Percentiles rank a stretch among this genome's conserved stretches.
These are phyloP conservation scores for Waltergamsia citrina DNA, from an alignment of 2,329 filamentous ascomycete genomes.

Conservation along the genomic window DNA sequence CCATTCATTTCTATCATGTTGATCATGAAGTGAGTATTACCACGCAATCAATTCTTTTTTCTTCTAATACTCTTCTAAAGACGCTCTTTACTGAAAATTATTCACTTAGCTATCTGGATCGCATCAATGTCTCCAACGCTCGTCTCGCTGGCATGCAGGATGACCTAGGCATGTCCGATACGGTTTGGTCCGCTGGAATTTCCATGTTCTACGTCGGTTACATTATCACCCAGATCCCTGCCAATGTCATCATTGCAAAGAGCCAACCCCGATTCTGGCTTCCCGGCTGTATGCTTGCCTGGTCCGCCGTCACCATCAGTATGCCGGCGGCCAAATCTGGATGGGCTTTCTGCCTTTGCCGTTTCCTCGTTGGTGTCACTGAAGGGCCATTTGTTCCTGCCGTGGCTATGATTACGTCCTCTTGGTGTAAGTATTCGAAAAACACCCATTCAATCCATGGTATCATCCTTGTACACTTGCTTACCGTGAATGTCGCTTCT, in stretches of 20 bases:
- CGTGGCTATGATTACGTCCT: constrained; percentile 32
- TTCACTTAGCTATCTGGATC: constrained; percentile 39
- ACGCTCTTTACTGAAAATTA: no score
- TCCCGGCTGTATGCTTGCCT: constrained; percentile 28
- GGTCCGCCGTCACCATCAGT: constrained; percentile 30
- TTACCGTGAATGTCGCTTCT: no score
- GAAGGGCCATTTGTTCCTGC: constrained; percentile 34
- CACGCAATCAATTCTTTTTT: neutral
- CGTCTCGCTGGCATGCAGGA: constrained; percentile 24
- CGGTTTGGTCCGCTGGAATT: constrained; percentile 27
- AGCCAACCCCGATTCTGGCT: constrained; percentile 22
- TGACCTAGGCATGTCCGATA: constrained; percentile 22
- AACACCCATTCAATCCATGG: no score
- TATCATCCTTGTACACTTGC: no score
- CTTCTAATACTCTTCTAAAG: constrained; percentile 5
- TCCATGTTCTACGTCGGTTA: constrained; percentile 36
- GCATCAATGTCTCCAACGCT: constrained; percentile 38
- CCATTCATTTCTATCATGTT: constrained; percentile 17
- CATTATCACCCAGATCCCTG: constrained; percentile 33
- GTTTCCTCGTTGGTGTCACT: constrained; percentile 19
- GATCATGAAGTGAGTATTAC: constrained; percentile 15
- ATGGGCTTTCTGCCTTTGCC: constrained; percentile 18
- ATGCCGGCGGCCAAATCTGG: constrained; percentile 27
- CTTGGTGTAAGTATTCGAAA: no score
- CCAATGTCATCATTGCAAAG: constrained; percentile 33